Conservation (phyloP, 192 early-diverging fungal genomes). For the Umbelopsis sp. region DNA sequence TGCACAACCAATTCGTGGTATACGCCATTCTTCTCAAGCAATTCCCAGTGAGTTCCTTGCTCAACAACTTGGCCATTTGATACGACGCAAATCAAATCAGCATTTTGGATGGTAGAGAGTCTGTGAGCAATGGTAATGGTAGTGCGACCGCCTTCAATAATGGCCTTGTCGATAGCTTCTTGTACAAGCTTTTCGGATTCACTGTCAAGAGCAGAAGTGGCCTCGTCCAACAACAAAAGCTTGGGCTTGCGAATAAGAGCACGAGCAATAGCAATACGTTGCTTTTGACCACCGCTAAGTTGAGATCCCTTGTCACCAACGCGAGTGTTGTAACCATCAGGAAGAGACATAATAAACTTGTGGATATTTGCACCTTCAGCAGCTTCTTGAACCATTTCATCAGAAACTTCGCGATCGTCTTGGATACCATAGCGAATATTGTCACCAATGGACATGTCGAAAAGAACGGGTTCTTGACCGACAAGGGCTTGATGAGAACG, state of each 20-base stretch:
- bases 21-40: slow-evolving; percentile 62
- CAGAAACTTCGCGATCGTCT: slow-evolving; percentile 39
- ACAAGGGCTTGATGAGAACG: slow-evolving; percentile 84
- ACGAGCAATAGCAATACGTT: slow-evolving; percentile 87
- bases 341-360: slow-evolving; percentile 56
- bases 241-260: slow-evolving; percentile 86
- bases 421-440: slow-evolving; percentile 83
- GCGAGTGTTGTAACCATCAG: slow-evolving; percentile 65
- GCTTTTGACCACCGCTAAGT: slow-evolving; percentile 73
- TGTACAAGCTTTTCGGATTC: slow-evolving; percentile 75
- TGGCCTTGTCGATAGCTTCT: slow-evolving; percentile 67
- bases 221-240: slow-evolving; percentile 85
- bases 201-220: slow-evolving; percentile 74
- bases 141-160: slow-evolving; percentile 62
- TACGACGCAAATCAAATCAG: slow-evolving; percentile 87
- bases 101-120: slow-evolving; percentile 75
- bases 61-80: slow-evolving; percentile 69
- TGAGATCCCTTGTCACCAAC: slow-evolving; percentile 72
- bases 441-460: slow-evolving; percentile 84
- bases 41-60: slow-evolving; percentile 76
- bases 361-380: slow-evolving; percentile 66
- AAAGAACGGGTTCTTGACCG: slow-evolving; percentile 90
- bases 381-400: slow-evolving; percentile 61
- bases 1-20: slow-evolving; percentile 65
- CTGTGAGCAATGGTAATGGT: slow-evolving; percentile 79